phyloP scores from a whole-genome alignment of 2,329 filamentous ascomycete genomes.

The Xylariaceae sp. region DNA sequence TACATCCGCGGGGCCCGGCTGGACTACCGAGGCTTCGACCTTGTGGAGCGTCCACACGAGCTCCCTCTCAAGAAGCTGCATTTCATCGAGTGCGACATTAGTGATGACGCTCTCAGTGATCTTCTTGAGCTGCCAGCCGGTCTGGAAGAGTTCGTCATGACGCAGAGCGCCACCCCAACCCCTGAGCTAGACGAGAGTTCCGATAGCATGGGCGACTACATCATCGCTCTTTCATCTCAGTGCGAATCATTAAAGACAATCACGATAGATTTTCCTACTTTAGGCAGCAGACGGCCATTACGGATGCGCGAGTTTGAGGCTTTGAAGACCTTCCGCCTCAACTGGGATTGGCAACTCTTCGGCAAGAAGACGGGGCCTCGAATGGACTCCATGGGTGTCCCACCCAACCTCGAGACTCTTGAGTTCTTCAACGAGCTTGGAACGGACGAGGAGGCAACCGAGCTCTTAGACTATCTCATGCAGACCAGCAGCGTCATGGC shows the following conservation, averaged over 20 bases:
- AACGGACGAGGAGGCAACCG: conserved; percentile 44
- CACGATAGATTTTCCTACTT: conserved; percentile 41
- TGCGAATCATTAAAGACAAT: conserved; percentile 41
- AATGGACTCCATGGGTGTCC: conserved; percentile 44
- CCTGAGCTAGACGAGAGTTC: conserved; percentile 45
- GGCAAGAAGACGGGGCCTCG: conserved; percentile 42
- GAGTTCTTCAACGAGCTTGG: conserved; percentile 45
- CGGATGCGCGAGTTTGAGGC: conserved; percentile 41
- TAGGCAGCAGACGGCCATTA: conserved; percentile 38
- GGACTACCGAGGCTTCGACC: conserved; percentile 44
- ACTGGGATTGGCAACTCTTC: conserved; percentile 47
- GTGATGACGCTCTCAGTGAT: conserved; percentile 39
- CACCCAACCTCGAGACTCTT: conserved; percentile 41
- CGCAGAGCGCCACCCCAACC: conserved; percentile 35
- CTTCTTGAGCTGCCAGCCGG: conserved; percentile 42
- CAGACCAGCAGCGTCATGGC: conserved; percentile 36
- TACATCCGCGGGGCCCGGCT: conserved; percentile 42
- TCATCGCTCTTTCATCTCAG: conserved; percentile 40
- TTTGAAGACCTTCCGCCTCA: conserved; percentile 39
- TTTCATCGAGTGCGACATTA: conserved; percentile 49
- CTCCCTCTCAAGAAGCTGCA: conserved; percentile 41
- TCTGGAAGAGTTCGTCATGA: conserved; percentile 45
- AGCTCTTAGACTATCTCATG: conserved; percentile 40
- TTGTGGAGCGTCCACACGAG: conserved; percentile 44
- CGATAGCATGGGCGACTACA: conserved; percentile 44